These are phyloP conservation scores for Truncatella angustata DNA, from an alignment of 2,329 filamentous ascomycete genomes.

Conservation along the genomic window DNA sequence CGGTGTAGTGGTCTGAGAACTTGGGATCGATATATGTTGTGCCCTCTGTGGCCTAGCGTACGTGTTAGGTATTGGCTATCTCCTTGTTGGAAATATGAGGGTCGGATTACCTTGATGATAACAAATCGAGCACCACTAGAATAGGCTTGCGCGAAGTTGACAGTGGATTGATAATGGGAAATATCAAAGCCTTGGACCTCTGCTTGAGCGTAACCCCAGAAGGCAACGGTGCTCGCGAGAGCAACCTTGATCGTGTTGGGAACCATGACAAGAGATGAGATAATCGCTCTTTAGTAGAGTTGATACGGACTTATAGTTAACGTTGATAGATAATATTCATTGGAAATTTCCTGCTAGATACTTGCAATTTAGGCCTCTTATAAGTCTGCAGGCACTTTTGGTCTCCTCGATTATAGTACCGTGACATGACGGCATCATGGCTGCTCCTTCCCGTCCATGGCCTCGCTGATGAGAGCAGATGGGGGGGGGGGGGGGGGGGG, in stretches of 20 bases:
- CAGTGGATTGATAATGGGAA: conserved; percentile 36
- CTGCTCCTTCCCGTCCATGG: too few species aligned
- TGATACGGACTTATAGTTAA: too few species aligned
- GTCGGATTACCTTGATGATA: conserved; percentile 38
- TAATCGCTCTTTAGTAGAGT: too few species aligned
- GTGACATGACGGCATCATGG: too few species aligned
- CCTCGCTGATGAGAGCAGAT: neutral
- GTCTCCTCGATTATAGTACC: too few species aligned
- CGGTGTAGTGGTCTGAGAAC: conserved; percentile 48
- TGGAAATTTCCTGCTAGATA: too few species aligned
- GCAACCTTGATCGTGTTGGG: neutral
- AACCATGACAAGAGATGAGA: neutral
- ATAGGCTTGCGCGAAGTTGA: conserved; percentile 37
- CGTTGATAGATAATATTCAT: too few species aligned
- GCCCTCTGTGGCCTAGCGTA: conserved; percentile 48
- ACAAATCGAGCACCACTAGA: conserved; percentile 39
- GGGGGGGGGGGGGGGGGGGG: too few species aligned
- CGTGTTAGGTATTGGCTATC: neutral
- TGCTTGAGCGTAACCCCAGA: conserved; percentile 20
- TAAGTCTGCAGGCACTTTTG: too few species aligned
- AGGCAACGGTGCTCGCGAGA: conserved; percentile 4
- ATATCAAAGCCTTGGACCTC: conserved; percentile 41
- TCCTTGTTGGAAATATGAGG: neutral
- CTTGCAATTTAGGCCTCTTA: too few species aligned
- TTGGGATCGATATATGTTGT: conserved; percentile 40